A percentile compares a stretch with the other conserved stretches of the same genome.
These are phyloP conservation scores for Eutypella sp. DNA, from an alignment of 2,329 filamentous ascomycete genomes.

Conservation along the genomic window DNA sequence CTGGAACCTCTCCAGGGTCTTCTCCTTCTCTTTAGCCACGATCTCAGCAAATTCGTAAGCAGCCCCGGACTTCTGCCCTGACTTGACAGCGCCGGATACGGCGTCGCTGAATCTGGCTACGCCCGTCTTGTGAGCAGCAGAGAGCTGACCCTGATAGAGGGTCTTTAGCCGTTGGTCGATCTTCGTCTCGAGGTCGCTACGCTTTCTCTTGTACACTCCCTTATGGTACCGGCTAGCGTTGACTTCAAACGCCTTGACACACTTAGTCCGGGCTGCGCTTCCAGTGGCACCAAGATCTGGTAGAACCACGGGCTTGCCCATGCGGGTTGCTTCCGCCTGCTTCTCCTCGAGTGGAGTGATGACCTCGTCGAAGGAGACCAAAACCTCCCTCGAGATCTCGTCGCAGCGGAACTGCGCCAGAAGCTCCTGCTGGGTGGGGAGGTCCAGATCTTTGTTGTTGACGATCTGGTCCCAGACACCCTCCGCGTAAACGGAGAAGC, in stretches of 20 bases:
- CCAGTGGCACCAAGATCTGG: slow-evolving; percentile 70
- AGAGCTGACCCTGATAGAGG: slow-evolving; percentile 83
- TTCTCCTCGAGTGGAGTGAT: slow-evolving; percentile 80
- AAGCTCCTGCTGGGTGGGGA: slow-evolving; percentile 95
- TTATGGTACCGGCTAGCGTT: slow-evolving; percentile 96
- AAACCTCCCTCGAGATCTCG: slow-evolving; percentile 87
- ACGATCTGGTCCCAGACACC: slow-evolving; percentile 98
- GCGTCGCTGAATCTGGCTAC: slow-evolving; percentile 81
- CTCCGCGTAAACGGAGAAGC: slow-evolving; percentile 90
- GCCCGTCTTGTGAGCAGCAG: slow-evolving; percentile 82
- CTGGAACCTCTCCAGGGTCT: slow-evolving; percentile 70
- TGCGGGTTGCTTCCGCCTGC: slow-evolving; percentile 67
- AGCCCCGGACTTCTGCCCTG: slow-evolving; percentile 85
- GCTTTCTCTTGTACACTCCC: slow-evolving; percentile 84
- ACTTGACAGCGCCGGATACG: slow-evolving; percentile 81
- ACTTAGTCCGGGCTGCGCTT: slow-evolving; percentile 64
- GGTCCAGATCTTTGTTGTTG: slow-evolving; percentile 94
- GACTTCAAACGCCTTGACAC: slow-evolving; percentile 78
- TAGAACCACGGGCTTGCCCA: slow-evolving; percentile 71
- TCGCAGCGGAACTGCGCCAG: slow-evolving; percentile 97
- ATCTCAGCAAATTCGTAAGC: slow-evolving; percentile 95
- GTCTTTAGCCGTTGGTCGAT: slow-evolving; percentile 84
- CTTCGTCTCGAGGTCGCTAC: slow-evolving; percentile 77
- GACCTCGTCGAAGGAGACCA: slow-evolving; percentile 75
- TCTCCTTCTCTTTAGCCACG: slow-evolving; percentile 75